phyloP scores from a whole-genome alignment of 2,329 filamentous ascomycete species.

The Orbilia ellipsospora region DNA sequence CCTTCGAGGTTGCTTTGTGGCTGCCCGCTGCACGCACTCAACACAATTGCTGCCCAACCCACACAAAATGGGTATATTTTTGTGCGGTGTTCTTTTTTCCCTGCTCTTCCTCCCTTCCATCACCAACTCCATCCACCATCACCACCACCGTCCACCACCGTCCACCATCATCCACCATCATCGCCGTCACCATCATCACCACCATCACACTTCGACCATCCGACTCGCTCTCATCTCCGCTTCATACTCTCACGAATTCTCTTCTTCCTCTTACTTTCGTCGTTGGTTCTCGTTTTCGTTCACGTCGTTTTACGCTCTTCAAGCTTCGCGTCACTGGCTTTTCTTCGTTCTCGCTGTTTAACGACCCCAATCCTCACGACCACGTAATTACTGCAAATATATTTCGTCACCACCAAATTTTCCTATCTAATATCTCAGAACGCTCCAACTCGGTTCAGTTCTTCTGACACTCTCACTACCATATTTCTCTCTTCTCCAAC shows the following conservation, averaged over 20 bases:
- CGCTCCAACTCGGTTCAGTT: background rate
- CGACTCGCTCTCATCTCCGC: background rate
- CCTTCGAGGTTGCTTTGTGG: too few species aligned
- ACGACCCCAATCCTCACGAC: slow-evolving; percentile 14
- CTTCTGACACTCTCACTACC: background rate
- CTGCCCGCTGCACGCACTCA: too few species aligned
- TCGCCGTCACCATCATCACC: background rate
- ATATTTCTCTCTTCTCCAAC: background rate
- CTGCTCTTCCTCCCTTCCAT: background rate
- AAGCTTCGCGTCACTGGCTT: slow-evolving; percentile 21
- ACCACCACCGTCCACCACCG: background rate
- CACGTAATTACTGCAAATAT: slow-evolving; percentile 58
- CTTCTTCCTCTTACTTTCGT: slow-evolving; percentile 21
- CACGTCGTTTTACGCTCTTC: slow-evolving; percentile 8
- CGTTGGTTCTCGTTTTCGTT: slow-evolving; percentile 7
- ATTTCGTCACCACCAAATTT: slow-evolving; percentile 8
- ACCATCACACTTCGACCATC: background rate
- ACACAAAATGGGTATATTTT: too few species aligned
- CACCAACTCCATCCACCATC: slow-evolving; percentile 9
- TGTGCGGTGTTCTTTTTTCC: background rate
- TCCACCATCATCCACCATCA: background rate
- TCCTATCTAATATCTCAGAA: slow-evolving; percentile 14
- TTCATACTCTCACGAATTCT: slow-evolving; percentile 38
- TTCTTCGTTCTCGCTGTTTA: slow-evolving; percentile 22
- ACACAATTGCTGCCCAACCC: too few species aligned